phyloP scores from a whole-genome alignment of 2,329 filamentous ascomycete genomes.

The Cephalotrichum gorgonifer region DNA sequence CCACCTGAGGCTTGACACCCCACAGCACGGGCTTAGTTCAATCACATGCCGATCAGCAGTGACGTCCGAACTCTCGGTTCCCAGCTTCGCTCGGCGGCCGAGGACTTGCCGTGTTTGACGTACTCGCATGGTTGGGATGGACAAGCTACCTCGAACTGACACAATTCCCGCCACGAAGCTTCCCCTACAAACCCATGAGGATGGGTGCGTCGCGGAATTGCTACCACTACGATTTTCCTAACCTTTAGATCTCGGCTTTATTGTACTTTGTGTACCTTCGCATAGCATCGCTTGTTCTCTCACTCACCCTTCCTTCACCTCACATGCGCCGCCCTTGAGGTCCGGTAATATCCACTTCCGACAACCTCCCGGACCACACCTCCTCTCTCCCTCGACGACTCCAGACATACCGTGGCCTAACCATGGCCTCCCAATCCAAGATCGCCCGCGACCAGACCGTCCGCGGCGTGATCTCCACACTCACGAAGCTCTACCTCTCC shows the following conservation, averaged over 20 bases:
- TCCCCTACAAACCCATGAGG: background rate
- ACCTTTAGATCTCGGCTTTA: background rate
- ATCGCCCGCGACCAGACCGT: slow-evolving; percentile 53
- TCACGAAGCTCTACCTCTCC: slow-evolving; percentile 64
- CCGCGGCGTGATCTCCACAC: slow-evolving; percentile 51
- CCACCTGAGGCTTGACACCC: background rate
- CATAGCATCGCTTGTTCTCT: background rate
- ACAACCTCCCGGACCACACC: slow-evolving; percentile 6
- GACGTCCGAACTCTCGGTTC: background rate
- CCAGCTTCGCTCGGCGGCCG: background rate
- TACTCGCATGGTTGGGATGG: too few relatives aligned
- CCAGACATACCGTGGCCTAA: background rate
- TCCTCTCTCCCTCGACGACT: slow-evolving; percentile 2
- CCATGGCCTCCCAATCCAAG: slow-evolving; percentile 70
- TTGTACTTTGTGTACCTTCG: too few relatives aligned
- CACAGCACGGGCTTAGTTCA: background rate
- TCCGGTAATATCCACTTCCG: too few relatives aligned
- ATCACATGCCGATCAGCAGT: background rate
- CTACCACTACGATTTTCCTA: background rate
- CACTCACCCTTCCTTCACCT: background rate
- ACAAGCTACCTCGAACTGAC: too few relatives aligned
- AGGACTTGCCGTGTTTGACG: background rate
- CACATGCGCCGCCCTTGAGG: background rate
- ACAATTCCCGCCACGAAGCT: background rate
- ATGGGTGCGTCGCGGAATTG: background rate